Evolutionary conservation across 2,329 filamentous ascomycete genomes (phyloP).

Genomic region (Venturia oleaginea): DNA sequence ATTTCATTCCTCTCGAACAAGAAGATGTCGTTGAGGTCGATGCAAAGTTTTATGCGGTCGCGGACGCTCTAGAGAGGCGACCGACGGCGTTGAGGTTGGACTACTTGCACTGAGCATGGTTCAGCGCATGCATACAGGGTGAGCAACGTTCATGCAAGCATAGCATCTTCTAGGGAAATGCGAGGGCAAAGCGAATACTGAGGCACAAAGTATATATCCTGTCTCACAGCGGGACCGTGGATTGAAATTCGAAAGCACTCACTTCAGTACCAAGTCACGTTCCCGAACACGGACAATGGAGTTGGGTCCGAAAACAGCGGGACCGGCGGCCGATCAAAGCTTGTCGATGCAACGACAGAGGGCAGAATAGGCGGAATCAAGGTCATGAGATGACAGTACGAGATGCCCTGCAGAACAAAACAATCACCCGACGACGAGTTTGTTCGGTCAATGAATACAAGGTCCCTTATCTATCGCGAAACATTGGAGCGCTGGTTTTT

Average conservation of each 20-base stretch:
- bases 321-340: background rate
- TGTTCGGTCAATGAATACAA: too few relatives aligned
- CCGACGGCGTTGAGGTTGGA: background rate
- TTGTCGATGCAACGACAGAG: background rate
- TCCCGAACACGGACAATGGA: background rate
- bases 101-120: background rate
- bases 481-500: too few relatives aligned
- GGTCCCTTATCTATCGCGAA: too few relatives aligned
- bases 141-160: background rate
- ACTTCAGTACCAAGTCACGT: too few relatives aligned
- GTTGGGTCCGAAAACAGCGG: background rate
- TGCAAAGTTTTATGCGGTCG: background rate
- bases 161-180: background rate
- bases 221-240: too few relatives aligned
- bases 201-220: too few relatives aligned
- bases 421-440: background rate
- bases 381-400: background rate
- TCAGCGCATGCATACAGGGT: background rate
- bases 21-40: background rate
- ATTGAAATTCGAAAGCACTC: too few relatives aligned
- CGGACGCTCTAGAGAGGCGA: background rate
- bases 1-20: background rate
- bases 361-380: background rate
- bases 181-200: background rate
- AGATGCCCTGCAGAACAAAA: background rate